These are phyloP conservation scores for Panaeolus papilionaceus DNA, from an alignment of 768 basidiomycete genomes.

Conservation along the genomic window DNA sequence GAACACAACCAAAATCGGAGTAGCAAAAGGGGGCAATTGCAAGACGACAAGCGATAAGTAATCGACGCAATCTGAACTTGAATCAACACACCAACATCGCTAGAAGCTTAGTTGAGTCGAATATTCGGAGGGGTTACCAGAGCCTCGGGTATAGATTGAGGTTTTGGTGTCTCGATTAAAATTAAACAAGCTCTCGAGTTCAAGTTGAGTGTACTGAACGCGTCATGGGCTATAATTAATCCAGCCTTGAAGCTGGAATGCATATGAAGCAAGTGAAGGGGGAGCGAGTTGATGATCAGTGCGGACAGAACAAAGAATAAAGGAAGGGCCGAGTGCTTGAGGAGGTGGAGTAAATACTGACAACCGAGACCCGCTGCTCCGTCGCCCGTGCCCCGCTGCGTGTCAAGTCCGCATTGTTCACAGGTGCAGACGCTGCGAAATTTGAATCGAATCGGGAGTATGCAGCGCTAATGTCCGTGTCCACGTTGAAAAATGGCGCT, in stretches of 20 bases:
- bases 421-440: not conserved
- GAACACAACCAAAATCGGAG: too few relatives aligned
- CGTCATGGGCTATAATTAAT: not conserved
- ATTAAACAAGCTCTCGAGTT: not conserved
- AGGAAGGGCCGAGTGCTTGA: not conserved
- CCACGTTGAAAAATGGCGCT: not conserved
- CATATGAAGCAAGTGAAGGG: not conserved
- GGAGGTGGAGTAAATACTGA: not conserved
- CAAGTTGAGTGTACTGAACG: not conserved
- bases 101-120: not conserved
- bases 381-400: not conserved
- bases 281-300: not conserved
- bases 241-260: not conserved
- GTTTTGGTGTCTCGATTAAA: not conserved
- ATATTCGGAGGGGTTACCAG: not conserved
- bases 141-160: not conserved
- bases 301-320: not conserved
- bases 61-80: too few relatives aligned
- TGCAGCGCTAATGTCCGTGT: not conserved
- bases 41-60: too few relatives aligned
- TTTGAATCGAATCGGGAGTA: not conserved
- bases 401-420: not conserved
- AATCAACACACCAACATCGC: not conserved
- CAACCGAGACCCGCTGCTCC: not conserved
- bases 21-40: too few relatives aligned